Evolutionary conservation across 345 rosid species (phyloP), one percentile per base, ranked within the genome.

Genomic region (Citrus trifoliata): DNA sequence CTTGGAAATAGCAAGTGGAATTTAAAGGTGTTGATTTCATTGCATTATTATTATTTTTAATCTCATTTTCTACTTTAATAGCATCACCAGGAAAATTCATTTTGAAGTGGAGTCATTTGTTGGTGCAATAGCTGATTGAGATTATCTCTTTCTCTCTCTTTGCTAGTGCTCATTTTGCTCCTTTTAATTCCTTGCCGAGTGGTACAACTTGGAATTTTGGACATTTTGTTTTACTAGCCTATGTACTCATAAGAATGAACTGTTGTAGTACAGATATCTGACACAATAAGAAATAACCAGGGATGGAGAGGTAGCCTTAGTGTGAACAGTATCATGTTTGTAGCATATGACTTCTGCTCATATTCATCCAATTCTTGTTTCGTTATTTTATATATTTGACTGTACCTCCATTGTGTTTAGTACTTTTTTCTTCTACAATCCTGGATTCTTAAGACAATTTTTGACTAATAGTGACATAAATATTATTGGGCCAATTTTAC

Each of bases 1-100:
- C 96, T 97, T 78, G 99, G 99, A 86, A 89, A 80, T 91, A 97
- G 99, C 97, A 92, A 95, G 80, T 94, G 97, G 95, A 97, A 94
- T 88, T 93, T 97, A 85, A 95, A 97, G 95, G 99, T 97, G 83
- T 83, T 82, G 65, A 76, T 87, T 79, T 82, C 61, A 71, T 72
- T 78, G 66, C 77, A 74, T 76, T 70, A 76, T 72, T 48, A 35
- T 19, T 28, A 33, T 76, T 22, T 71, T 62, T 25, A 46, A 32
- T 53, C 53, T 21, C 51, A 10, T 33, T 53, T 30, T 71, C 53
- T 70, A 42, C 61, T 78, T 38, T 60, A 70, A 28, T 75, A 62
- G 3, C 24, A 35, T 24, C 16, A 2, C 13, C 0, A 35, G 68
- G 53, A 62, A 51, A 24, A 32, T 2, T 9, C 35, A 19, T 33